phyloP scores from a whole-genome alignment of 192 early-diverging fungal genomes.

The Backusella macrospora region DNA sequence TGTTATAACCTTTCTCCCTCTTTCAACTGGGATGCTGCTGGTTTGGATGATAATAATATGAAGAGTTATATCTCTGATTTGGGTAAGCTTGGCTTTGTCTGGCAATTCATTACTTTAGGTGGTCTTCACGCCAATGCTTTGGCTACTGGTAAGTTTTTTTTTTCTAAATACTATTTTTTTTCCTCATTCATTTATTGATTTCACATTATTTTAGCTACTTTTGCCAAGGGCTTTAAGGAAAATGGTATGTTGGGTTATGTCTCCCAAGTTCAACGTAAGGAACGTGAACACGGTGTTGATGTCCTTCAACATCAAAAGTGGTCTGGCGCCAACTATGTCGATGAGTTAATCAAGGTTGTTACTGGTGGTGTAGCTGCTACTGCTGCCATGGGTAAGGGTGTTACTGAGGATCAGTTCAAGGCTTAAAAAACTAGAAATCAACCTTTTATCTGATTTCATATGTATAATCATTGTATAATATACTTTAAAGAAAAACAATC shows the following conservation, averaged over 20 bases:
- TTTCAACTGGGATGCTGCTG: constrained; percentile 97
- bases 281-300: constrained; percentile 89
- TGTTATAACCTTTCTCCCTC: constrained; percentile 98
- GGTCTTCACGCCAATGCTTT: constrained; percentile 95
- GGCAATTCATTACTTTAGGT: constrained; percentile 98
- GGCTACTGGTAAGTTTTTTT: constrained; percentile 57
- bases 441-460: not conserved
- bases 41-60: constrained; percentile 91
- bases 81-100: constrained; percentile 90
- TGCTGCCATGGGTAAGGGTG: constrained; percentile 94
- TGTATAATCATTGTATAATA: constrained; percentile 16
- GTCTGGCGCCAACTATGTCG: constrained; percentile 74
- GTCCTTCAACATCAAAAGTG: constrained; percentile 88
- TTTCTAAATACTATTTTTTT: not conserved
- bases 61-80: constrained; percentile 80
- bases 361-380: constrained; percentile 93
- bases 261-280: constrained; percentile 90
- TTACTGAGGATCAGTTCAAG: constrained; percentile 81
- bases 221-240: constrained; percentile 86
- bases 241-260: constrained; percentile 97
- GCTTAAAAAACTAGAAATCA: not conserved
- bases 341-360: constrained; percentile 86
- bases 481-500: not conserved
- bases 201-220: constrained; percentile 44
- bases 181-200: too few species aligned